Percentiles rank a stretch among this genome's conserved stretches.
These are phyloP conservation scores for Hyaloscypha bicolor DNA, from an alignment of 495 filamentous ascomycete genomes.

Conservation along the genomic window DNA sequence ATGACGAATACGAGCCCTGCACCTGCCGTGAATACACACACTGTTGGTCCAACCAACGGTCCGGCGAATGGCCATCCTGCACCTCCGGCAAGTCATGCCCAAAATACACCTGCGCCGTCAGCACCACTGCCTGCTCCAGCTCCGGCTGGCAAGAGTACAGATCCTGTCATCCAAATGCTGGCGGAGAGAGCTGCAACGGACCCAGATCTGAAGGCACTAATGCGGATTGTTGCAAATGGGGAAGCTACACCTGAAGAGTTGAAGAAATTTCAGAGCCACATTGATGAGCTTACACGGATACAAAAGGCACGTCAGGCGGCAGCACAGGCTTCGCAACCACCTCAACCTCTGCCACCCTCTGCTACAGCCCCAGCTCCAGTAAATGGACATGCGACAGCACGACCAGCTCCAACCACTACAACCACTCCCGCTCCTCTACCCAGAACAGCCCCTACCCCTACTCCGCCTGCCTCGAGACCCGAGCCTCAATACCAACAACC, in stretches of 20 bases:
- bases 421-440: constrained; percentile 31
- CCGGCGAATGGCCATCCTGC: constrained; percentile 8
- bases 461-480: constrained; percentile 36
- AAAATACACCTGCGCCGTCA: constrained; percentile 3
- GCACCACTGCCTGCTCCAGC: constrained; percentile 31
- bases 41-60: constrained; percentile 10
- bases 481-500: constrained; percentile 32
- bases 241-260: constrained; percentile 80
- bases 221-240: constrained; percentile 91
- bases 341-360: constrained; percentile 30
- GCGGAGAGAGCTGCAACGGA: constrained; percentile 86
- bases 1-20: constrained; percentile 19
- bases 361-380: constrained; percentile 9
- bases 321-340: constrained; percentile 19
- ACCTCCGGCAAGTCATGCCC: constrained; percentile 2
- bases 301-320: constrained; percentile 32
- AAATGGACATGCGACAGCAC: constrained; percentile 16
- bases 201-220: constrained; percentile 87
- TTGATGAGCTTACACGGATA: constrained; percentile 76
- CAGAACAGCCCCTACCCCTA: constrained; percentile 21
- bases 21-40: constrained; percentile 3
- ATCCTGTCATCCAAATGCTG: constrained; percentile 94
- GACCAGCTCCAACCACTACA: neutral
- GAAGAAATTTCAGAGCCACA: constrained; percentile 86
- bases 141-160: constrained; percentile 54